Evolutionary conservation across 495 filamentous ascomycete genomes (phyloP), one percentile per base, ranked within the genome.

Genomic region (Penicillium psychrofluorescens): DNA sequence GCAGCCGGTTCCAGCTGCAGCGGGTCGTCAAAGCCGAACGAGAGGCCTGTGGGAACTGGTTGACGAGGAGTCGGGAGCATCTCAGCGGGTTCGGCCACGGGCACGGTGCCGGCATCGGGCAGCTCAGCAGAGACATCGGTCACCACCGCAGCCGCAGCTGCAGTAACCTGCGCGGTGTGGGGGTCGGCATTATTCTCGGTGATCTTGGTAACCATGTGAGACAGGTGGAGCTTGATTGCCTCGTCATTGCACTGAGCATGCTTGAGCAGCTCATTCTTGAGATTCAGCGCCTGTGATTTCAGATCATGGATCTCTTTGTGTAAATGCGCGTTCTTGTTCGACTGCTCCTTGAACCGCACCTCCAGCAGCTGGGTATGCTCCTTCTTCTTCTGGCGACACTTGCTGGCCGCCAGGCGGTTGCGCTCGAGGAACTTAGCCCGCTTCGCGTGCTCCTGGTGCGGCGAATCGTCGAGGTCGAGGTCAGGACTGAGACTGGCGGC

Each of bases 341-440:
- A 40, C 29, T 71, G 59, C 16, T 68, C 59, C 10, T 68, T 67
- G 35, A 55, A 63, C 2, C 51, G 56, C 4, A 37, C 49, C 48
- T 86, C 79, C 4, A 87, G 66, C 22, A 77, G 72, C 34, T 76
- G 66, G 7, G 81, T 80, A 60, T 79, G 83, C 49, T 82, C 77
- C 58, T 91, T 94, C 64, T 92, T 91, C 72, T 90, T 91, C 58
- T 84, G 80, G 2, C 89, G 79, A 56, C 88, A 94, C 53, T 94
- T 95, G 62, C 79, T 87, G 0, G 89, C 89, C 6, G 89, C 89
- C 5, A 90, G 58, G 5, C 89, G 79, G 54, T 95, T 95, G 16
- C 86, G 79, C 55, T 92, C 85, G 27, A 92, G 73, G 56, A 87
- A 81, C 71, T 69, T 67, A 29, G 63, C 62, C 8, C 67, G 59